Base-by-base conservation (phyloP, 163 green algal genomes). In the Scenedesmus sp. region DNA sequence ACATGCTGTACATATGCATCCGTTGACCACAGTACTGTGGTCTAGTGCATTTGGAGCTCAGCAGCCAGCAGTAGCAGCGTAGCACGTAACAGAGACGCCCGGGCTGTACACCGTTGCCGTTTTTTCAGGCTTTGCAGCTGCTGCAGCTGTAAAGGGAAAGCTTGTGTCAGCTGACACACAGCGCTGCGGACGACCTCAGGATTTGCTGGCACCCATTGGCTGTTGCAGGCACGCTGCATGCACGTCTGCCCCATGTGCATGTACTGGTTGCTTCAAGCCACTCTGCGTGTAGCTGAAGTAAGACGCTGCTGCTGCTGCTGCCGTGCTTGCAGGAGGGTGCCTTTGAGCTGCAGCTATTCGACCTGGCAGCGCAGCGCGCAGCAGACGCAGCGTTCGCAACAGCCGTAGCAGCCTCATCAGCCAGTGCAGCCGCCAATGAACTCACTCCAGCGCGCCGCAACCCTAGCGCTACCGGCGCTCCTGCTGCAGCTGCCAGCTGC, bases 261-360 rank as follows among this genome's bases (percentile, higher is more conserved):
- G 10, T 26, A 13, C n/a, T 83, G 74, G 10, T 52, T 84, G 76
- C 52, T 9, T 84, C 16, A 12, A 59, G 9, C 46, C 46, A 12
- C 46, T 12, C 15, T 10, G 4, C 76, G 15, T 12, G 34, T 13
- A 23, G 13, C 34, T 57, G 3, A 60, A 64, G 26, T 4, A 85
- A n/a, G 15, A 18, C 26, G 62, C 0, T 16, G 2, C 57, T 52
- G 62, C 59, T 77, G 34, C 84, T 79, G 34, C 16, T 81, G 54
- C 81, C 34, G 60, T 20, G 9, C 56, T 64, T 89, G 57, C 57
- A 89, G 84, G 84, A 70, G 34, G 84, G 84, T 34, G 59, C 3
- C 15, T 89, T 76, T 77, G 62, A 77, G 84, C 20, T 89, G 84
- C 60, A 79, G 56, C 46, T 89, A 59, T 15, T 86, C 3, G 81